Conservation (phyloP, 108 stramenopile genomes). For the Parietichytrium sp. region DNA sequence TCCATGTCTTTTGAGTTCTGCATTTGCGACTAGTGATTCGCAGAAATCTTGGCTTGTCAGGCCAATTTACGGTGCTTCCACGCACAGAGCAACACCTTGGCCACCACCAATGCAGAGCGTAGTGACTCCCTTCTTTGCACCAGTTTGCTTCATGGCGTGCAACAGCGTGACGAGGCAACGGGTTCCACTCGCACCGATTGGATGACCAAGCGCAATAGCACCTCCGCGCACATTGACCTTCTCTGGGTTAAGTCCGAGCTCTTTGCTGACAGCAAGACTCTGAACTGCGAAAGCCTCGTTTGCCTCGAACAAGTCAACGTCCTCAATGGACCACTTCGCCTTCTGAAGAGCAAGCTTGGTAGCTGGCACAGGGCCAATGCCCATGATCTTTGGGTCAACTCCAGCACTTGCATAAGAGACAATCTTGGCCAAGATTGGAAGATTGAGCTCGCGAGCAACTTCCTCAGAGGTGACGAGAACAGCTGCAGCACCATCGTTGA, state of each 20-base stretch:
- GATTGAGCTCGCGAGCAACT: constrained; percentile 72
- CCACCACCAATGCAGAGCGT: constrained; percentile 97
- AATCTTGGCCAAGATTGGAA: constrained; percentile 75
- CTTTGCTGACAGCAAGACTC: constrained; percentile 69
- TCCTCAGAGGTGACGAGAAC: constrained; percentile 84
- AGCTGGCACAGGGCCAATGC: constrained; percentile 56
- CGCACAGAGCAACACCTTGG: constrained; percentile 91
- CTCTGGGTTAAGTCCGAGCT: constrained; percentile 57
- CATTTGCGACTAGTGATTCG: no score
- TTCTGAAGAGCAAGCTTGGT: not conserved
- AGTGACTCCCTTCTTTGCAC: constrained; percentile 74
- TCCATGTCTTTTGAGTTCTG: no score
- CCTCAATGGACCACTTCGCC: constrained; percentile 47
- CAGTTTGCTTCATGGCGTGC: constrained; percentile 74
- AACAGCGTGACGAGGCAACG: constrained; percentile 87
- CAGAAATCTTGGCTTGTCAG: no score
- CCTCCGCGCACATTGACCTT: constrained; percentile 94
- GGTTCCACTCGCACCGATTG: constrained; percentile 61
- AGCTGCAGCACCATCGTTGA: constrained; percentile 91
- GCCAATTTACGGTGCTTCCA: constrained; percentile 60
- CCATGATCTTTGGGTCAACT: constrained; percentile 64
- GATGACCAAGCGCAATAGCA: constrained; percentile 63
- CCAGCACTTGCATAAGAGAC: constrained; percentile 48
- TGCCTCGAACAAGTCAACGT: constrained; percentile 88
- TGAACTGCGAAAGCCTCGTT: constrained; percentile 95